These are phyloP conservation scores for Symmetrospora coprosmae DNA, from an alignment of 768 basidiomycete species.

Conservation along the genomic window DNA sequence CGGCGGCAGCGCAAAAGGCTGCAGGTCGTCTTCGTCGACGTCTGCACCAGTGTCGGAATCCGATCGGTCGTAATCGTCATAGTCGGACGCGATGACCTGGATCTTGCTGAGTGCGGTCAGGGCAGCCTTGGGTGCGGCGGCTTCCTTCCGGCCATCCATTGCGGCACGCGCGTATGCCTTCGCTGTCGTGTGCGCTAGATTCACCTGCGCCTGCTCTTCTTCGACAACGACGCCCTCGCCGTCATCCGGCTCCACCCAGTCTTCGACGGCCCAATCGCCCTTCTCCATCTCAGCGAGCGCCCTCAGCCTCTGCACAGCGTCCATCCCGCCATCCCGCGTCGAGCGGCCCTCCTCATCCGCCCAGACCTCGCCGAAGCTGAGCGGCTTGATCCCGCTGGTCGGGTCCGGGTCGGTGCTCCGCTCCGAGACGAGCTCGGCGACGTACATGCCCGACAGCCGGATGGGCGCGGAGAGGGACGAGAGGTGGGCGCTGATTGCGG, in stretches of 20 bases:
- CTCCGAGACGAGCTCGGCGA: constrained; percentile 52
- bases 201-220: not conserved
- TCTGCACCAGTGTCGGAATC: constrained; percentile 34
- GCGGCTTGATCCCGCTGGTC: constrained; percentile 44
- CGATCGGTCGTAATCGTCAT: constrained; percentile 43
- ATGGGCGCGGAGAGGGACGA: constrained; percentile 59
- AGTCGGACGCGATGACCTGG: constrained; percentile 1
- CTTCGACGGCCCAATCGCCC: constrained; percentile 21
- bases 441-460: constrained; percentile 81
- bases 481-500: constrained; percentile 59
- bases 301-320: constrained; percentile 54
- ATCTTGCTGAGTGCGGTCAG: constrained; percentile 4
- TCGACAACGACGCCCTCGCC: not conserved
- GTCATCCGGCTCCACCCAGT: constrained; percentile 8
- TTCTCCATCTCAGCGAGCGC: constrained; percentile 32
- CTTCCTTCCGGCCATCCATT: too few species aligned
- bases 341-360: constrained; percentile 54
- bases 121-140: too few species aligned
- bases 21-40: constrained; percentile 29
- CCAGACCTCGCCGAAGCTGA: constrained; percentile 53
- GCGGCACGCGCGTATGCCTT: not conserved
- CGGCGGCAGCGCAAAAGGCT: constrained; percentile 25
- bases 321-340: constrained; percentile 3
- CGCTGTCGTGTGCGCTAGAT: not conserved
- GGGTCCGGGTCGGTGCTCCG: constrained; percentile 45